Base-by-base conservation (phyloP, 1,139 yeast species). In the Kodamaea ohmeri region DNA sequence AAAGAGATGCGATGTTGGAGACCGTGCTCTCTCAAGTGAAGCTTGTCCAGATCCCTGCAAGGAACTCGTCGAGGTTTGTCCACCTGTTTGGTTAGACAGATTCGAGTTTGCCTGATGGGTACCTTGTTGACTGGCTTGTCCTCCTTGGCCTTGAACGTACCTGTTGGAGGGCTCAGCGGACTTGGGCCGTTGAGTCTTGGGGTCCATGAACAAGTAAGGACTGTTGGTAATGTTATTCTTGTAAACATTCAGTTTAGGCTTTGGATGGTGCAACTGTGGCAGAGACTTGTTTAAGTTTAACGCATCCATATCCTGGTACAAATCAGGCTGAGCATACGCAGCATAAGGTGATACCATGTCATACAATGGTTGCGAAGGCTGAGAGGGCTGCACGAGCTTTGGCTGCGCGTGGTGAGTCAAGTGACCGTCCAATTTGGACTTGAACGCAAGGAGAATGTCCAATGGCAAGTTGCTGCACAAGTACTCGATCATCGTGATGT, bases 401-500 rank as follows among this genome's bases (percentile, higher is more conserved):
- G 41, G 48, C 25, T 41, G 44, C 17, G 40, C 45, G 17, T 42
- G 54, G 60, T 38, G 56, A 54, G 56, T 46, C 48, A 67, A 55
- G 44, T 62, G 66, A 36, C 46, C 44, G 34, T 68, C 73, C 39
- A 69, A 53, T 42, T 63, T 65, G 48, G 61, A 60, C 51, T 64
- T 71, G 63, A 52, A 77, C 52, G 67, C 71, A 58, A 53, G 65
- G 58, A 60, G 73, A 46, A 49, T 73, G 67, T 53, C 81, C 66
- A 55, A 66, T 54, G 65, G 76, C 56, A 60, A 77, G 53, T 49
- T 71, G 58, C 43, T 72, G 63, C 62, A 81, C 54, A 62, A 76
- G 48, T 79, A 71, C 47, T 82, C 87, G 53, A 80, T 67, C 56
- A 80, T 75, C 21, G 78, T 65, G 42, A 74, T 65, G 48, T 71